Evolutionary conservation across 1,284 basidiomycete species (phyloP).

Genomic region (Pseudozyma sp.): DNA sequence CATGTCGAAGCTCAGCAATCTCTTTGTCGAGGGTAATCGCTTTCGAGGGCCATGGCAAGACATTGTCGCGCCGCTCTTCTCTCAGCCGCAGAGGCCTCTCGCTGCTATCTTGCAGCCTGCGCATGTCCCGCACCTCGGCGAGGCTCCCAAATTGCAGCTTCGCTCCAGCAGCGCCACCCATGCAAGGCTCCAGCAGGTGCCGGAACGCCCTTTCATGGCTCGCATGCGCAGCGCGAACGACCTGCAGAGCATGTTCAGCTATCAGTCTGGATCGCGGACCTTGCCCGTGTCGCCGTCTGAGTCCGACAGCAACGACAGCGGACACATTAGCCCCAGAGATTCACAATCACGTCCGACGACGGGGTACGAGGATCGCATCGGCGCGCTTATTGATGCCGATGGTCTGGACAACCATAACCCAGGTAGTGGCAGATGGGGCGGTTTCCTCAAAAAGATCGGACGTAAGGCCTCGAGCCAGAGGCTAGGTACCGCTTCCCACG

Average conservation of each 20-base stretch:
- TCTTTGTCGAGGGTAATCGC: slow-evolving; percentile 91
- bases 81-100: not conserved
- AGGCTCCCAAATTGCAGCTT: not conserved
- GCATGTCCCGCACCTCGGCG: slow-evolving; percentile 4
- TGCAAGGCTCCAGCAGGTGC: not conserved
- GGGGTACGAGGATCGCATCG: slow-evolving; percentile 17
- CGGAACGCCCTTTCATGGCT: slow-evolving; percentile 21
- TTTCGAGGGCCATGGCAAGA: slow-evolving; percentile 91
- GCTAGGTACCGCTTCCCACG: slow-evolving; percentile 19
- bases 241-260: slow-evolving; percentile 22
- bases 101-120: slow-evolving; percentile 3
- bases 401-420: slow-evolving; percentile 14
- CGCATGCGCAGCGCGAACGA: slow-evolving; percentile 48
- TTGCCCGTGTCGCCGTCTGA: slow-evolving; percentile 21
- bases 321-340: slow-evolving; percentile 20
- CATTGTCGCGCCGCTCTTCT: slow-evolving; percentile 73
- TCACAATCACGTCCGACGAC: slow-evolving; percentile 12
- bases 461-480: slow-evolving; percentile 44
- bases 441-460: slow-evolving; percentile 52
- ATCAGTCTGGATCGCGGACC: slow-evolving; percentile 10
- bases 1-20: slow-evolving; percentile 81
- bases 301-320: slow-evolving; percentile 24
- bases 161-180: slow-evolving; percentile 14
- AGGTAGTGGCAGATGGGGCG: slow-evolving; percentile 43
- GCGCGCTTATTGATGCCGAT: slow-evolving; percentile 4